Evolutionary conservation across 768 basidiomycete species (phyloP).

Genomic region (Pholiota conissans): DNA sequence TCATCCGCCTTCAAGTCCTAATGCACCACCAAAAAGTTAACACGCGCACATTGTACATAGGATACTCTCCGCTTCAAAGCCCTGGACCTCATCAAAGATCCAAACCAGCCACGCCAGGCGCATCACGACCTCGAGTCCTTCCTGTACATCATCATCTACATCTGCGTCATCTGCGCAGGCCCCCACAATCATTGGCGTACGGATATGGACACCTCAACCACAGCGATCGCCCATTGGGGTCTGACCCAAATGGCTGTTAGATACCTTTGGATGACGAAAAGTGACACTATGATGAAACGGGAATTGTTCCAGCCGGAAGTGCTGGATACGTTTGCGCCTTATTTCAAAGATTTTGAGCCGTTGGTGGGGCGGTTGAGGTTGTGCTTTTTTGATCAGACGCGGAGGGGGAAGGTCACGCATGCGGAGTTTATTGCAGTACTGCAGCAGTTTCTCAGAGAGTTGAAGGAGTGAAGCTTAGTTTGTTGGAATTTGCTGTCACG

Average conservation of each 20-base stretch:
- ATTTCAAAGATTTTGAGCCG: not conserved
- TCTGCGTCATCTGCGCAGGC: not conserved
- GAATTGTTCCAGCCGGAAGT: not conserved
- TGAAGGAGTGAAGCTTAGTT: too few species aligned
- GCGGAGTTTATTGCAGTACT: not conserved
- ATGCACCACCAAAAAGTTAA: too few species aligned
- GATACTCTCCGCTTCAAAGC: not conserved
- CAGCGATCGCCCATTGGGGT: not conserved
- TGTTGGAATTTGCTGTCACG: too few species aligned
- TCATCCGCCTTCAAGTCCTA: too few species aligned
- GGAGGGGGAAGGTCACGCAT: not conserved
- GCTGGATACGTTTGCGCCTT: not conserved
- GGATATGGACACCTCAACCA: not conserved
- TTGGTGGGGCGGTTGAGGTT: not conserved
- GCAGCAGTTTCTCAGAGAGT: not conserved
- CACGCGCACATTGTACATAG: too few species aligned
- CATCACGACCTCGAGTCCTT: conserved; percentile 3
- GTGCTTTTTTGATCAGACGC: not conserved
- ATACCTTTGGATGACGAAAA: not conserved
- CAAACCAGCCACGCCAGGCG: not conserved
- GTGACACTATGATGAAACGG: not conserved
- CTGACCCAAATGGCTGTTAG: not conserved
- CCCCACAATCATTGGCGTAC: not conserved
- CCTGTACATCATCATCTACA: conserved; percentile 1
- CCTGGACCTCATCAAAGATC: not conserved